A percentile compares a stretch with the other conserved stretches of the same genome.
Evolutionary conservation across 176 grass and related monocot species (phyloP).

Genomic region (Bromus sterilis): DNA sequence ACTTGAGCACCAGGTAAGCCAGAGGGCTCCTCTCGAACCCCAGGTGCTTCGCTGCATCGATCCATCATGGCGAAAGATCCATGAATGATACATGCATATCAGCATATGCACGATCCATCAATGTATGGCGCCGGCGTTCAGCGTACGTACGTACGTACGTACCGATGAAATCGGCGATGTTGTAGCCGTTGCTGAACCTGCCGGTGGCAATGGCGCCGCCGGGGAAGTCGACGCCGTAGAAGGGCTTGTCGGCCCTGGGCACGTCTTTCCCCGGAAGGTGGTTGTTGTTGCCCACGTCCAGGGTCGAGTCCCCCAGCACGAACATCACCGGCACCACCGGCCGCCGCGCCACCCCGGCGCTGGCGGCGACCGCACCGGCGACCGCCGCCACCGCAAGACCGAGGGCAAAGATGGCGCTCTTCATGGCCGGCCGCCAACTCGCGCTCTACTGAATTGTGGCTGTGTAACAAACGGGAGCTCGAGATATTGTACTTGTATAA

Average conservation of each 20-base stretch:
- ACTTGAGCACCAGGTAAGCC: constrained; percentile 11
- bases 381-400: no score
- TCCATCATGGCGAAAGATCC: no score
- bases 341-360: background rate
- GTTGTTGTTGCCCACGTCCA: constrained; percentile 54
- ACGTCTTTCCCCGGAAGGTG: background rate
- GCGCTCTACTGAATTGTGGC: no score
- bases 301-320: constrained; percentile 39
- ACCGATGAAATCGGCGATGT: constrained; percentile 43
- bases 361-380: background rate
- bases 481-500: no score
- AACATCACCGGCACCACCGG: constrained; percentile 26
- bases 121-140: no score
- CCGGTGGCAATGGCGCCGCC: constrained; percentile 29
- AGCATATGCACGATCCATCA: no score
- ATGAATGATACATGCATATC: no score
- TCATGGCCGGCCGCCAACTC: no score
- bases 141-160: no score
- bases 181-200: constrained; percentile 65
- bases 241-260: constrained; percentile 28
- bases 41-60: constrained; percentile 13
- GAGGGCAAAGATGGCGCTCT: no score
- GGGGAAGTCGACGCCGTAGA: constrained; percentile 42
- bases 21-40: constrained; percentile 38
- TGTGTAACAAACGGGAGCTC: no score